These are phyloP conservation scores for Cornus florida DNA, from an alignment of 148 eudicot genomes.

Conservation along the genomic window DNA sequence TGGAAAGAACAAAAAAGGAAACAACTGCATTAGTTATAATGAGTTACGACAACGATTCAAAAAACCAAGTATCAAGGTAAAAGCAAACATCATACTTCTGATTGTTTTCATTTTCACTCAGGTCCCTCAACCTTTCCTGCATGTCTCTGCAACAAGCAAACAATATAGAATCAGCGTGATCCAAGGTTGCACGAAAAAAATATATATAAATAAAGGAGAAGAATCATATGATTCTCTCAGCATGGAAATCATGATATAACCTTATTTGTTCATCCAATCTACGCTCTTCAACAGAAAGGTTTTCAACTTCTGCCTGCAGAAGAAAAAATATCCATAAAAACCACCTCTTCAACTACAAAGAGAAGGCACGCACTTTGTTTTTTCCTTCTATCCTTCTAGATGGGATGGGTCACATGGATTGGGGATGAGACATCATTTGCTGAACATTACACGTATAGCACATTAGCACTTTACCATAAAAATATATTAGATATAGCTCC, in stretches of 20 bases:
- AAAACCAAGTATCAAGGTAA: conserved; percentile 2
- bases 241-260: conserved; percentile 30
- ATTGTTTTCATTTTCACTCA: conserved; percentile 87
- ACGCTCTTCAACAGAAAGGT: conserved; percentile 68
- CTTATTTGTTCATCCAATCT: conserved; percentile 87
- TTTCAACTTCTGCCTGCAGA: conserved; percentile 85
- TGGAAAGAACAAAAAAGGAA: conserved; percentile 10
- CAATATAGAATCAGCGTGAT: conserved; percentile 20
- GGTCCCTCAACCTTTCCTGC: conserved; percentile 78
- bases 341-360: neutral
- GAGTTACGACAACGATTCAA: neutral
- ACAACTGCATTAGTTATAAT: neutral
- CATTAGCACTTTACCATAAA: neutral
- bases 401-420: conserved; percentile 1
- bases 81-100: conserved; percentile 47
- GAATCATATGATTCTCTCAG: conserved; percentile 2
- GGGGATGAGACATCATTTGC: neutral
- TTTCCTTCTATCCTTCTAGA: neutral
- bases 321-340: conserved; percentile 1
- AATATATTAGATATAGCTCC: neutral
- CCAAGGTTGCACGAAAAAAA: conserved; percentile 9
- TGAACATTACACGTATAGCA: neutral
- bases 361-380: neutral
- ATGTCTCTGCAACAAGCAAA: conserved; percentile 64
- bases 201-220: neutral